These are phyloP conservation scores for Pichia sp. DNA, from an alignment of 1,139 yeast species.

Conservation along the genomic window DNA sequence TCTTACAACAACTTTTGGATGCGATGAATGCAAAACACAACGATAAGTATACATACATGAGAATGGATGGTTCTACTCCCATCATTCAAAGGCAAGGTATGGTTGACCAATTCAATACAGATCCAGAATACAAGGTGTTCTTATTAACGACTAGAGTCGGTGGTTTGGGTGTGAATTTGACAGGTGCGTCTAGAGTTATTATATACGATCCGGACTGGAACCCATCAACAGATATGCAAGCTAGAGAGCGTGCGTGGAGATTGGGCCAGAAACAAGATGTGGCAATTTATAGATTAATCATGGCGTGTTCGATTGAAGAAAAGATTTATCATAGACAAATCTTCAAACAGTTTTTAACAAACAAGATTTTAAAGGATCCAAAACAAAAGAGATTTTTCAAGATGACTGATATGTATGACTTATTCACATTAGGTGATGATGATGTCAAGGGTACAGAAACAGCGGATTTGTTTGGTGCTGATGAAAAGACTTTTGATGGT, in stretches of 20 bases:
- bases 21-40: slow-evolving; percentile 36
- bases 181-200: slow-evolving; percentile 94
- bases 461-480: slow-evolving; percentile 60
- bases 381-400: slow-evolving; percentile 92
- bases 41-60: slow-evolving; percentile 46
- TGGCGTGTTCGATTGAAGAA: slow-evolving; percentile 95
- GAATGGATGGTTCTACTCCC: slow-evolving; percentile 96
- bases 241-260: slow-evolving; percentile 97
- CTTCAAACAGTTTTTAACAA: slow-evolving; percentile 90
- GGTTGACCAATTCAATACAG: slow-evolving; percentile 77
- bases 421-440: slow-evolving; percentile 79
- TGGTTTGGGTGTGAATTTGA: slow-evolving; percentile 89
- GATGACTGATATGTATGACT: slow-evolving; percentile 85
- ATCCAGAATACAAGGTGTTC: slow-evolving; percentile 59
- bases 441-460: slow-evolving; percentile 66
- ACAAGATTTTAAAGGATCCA: slow-evolving; percentile 93
- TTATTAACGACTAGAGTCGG: slow-evolving; percentile 93
- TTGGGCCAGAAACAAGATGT: slow-evolving; percentile 94
- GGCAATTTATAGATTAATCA: slow-evolving; percentile 88
- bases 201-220: slow-evolving; percentile 99
- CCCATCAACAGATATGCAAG: slow-evolving; percentile 96
- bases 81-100: slow-evolving; percentile 71
- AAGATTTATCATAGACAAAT: slow-evolving; percentile 96
- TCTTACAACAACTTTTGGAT: slow-evolving; percentile 61
- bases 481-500: slow-evolving; percentile 40